Evolutionary conservation across 495 filamentous ascomycete species (phyloP).

Genomic region (Neurospora cerealis): DNA sequence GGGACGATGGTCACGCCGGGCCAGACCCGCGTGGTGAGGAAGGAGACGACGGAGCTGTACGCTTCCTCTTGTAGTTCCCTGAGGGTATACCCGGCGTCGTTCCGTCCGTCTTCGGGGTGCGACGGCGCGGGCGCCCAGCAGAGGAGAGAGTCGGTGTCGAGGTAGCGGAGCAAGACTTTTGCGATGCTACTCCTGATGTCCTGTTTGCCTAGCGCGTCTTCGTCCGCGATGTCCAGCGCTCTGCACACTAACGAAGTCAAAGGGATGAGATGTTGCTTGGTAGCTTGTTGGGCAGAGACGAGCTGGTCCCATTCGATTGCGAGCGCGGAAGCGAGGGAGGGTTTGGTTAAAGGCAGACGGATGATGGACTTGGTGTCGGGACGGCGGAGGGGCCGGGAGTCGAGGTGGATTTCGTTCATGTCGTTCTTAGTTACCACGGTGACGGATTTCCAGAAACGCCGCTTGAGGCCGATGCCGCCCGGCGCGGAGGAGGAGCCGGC

Average conservation of each 20-base stretch:
- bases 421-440: slow-evolving; percentile 33
- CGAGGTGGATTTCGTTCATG: slow-evolving; percentile 62
- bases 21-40: slow-evolving; percentile 68
- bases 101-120: slow-evolving; percentile 10
- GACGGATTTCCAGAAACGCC: slow-evolving; percentile 80
- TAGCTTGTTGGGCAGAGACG: slow-evolving; percentile 65
- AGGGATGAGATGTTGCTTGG: slow-evolving; percentile 72
- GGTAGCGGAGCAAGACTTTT: slow-evolving; percentile 64
- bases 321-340: slow-evolving; percentile 73
- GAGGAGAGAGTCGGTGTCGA: slow-evolving; percentile 87
- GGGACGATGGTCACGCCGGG: slow-evolving; percentile 69
- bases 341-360: slow-evolving; percentile 61
- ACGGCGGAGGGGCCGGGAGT: slow-evolving; percentile 66
- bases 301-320: slow-evolving; percentile 90
- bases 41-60: slow-evolving; percentile 57
- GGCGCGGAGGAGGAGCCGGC: neutral
- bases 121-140: slow-evolving; percentile 65
- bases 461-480: slow-evolving; percentile 33
- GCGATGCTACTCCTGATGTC: slow-evolving; percentile 48
- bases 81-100: slow-evolving; percentile 40
- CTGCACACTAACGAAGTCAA: slow-evolving; percentile 78
- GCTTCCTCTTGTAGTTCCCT: slow-evolving; percentile 60
- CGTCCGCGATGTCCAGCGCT: slow-evolving; percentile 63
- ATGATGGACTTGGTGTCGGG: slow-evolving; percentile 58
- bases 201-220: slow-evolving; percentile 34